Evolutionary conservation across 108 stramenopile species (phyloP).

Genomic region (Stephanodiscus triporus): DNA sequence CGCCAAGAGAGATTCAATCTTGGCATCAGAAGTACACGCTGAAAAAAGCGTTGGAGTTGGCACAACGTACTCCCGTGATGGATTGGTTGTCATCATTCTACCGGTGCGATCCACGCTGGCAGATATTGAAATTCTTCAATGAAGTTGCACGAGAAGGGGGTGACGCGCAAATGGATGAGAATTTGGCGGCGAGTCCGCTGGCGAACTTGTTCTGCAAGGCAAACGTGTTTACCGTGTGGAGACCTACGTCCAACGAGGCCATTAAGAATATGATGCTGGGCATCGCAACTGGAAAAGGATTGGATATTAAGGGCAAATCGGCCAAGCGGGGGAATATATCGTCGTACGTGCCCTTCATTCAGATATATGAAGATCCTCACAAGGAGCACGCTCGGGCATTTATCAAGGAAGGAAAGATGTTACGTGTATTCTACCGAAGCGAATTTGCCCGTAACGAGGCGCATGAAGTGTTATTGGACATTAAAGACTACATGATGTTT

Average conservation of each 20-base stretch:
- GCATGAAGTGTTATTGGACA: slow-evolving; percentile 30
- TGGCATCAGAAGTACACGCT: slow-evolving; percentile 37
- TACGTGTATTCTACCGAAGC: slow-evolving; percentile 41
- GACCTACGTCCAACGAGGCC: slow-evolving; percentile 67
- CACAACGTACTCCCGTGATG: slow-evolving; percentile 27
- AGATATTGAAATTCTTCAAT: slow-evolving; percentile 64
- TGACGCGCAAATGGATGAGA: slow-evolving; percentile 36
- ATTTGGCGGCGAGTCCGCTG: slow-evolving; percentile 31
- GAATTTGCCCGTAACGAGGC: slow-evolving; percentile 27
- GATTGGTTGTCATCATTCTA: slow-evolving; percentile 53
- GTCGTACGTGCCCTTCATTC: slow-evolving; percentile 73
- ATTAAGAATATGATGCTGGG: slow-evolving; percentile 79
- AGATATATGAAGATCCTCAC: slow-evolving; percentile 65
- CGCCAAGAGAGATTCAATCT: slow-evolving; percentile 11
- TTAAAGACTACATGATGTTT: slow-evolving; percentile 37
- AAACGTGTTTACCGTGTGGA: slow-evolving; percentile 72
- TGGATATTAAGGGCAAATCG: slow-evolving; percentile 82
- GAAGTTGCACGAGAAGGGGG: slow-evolving; percentile 61
- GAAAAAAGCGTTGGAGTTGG: slow-evolving; percentile 17
- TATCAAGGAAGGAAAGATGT: slow-evolving; percentile 27
- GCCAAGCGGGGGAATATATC: slow-evolving; percentile 64
- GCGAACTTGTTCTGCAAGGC: slow-evolving; percentile 34
- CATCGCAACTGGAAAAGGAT: slow-evolving; percentile 68
- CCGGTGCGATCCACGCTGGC: slow-evolving; percentile 61
- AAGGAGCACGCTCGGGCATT: slow-evolving; percentile 38